Base-by-base conservation (phyloP, 1,284 basidiomycete species). In the Stygiomarasmius scandens region DNA sequence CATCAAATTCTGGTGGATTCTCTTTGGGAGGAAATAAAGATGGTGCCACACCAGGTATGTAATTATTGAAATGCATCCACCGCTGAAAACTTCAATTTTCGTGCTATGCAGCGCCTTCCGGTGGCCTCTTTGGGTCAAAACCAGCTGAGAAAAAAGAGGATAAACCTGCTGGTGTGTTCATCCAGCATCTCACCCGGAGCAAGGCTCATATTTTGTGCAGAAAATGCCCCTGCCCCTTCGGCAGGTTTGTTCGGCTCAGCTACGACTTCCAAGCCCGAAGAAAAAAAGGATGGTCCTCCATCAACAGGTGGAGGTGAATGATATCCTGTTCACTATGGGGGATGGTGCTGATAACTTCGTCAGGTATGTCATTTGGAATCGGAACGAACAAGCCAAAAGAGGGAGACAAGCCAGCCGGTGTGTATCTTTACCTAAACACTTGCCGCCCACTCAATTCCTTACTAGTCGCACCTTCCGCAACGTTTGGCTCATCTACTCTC, bases 271-370 rank as follows among this genome's bases (percentile, higher is more conserved):
- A 77, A 69, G 60, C 56, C 71, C 36, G 71, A 67, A 27, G 79
- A 77, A 45, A 80, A 78, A 65, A 81, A 79, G 60, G 74, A 79
- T 58, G 69, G 65, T 60, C 46, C 68, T 22, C 38, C 38, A 16
- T 12, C 38, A 9, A 19, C 38, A 16, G 11, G 14, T 16, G 19
- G 55, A 27, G 57, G 61, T 62, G 41, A 11, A 46, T 45, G 22
- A 27, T 22, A 32, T 10, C 34, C 6, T 48, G 12, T 16, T 32
- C 20, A 3, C 32, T 3, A 19, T 22, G 8, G 10, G n/a, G 41
- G 19, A n/a, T 49, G 19, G 20, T 52, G 16, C 41, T 48, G 24
- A 55, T 34, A 20, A 25, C 14, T 11, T 19, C 32, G 22, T 20
- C 29, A 59, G 55, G 23, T 14, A 11, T 48, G 23, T 48, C 58